Evolutionary conservation across 2,329 filamentous ascomycete species (phyloP), one percentile per base, ranked within the genome.

Genomic region (Mariannaea sp.): DNA sequence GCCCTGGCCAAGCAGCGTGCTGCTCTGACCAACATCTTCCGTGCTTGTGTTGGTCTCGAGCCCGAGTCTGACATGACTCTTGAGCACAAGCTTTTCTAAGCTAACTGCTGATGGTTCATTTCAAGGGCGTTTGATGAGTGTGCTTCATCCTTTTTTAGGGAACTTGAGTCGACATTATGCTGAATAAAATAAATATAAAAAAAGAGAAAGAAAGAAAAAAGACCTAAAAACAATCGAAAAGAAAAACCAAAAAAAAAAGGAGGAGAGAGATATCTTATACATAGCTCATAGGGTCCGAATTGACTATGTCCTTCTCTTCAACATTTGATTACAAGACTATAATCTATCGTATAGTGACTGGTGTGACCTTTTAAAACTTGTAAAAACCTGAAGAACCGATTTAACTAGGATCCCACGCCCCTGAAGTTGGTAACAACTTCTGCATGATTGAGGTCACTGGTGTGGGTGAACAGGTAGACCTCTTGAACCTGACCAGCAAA

Each of bases 31-130:
- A 99, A 99, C 81, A 97, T 99, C 77, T 96, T 99, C 87, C 92
- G 93, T 69, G 94, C 94, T 61, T 97, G 93, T 70, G 88, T 99
- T 67, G 94, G 94, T 61, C 84, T 99, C 56, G 90, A 97, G 82
- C 94, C 94, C 13, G 94, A 99, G 83, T 94, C 88, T 53, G 94
- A 99, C 73, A 99, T 99, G 94, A 97, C 92, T 33, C 84, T 97
- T 47, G 94, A 99, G 83, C 93, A 97, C 81, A 99, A 97, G 86
- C 84, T 97, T 60, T 92, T 97, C 72, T 90, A 83, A 74, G 53
- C 35, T 32, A 33, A 19, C 12, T 17, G 17, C 12, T 20, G 14
- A n/a, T 40, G 20, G 13, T 12, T n/a, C 32, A 38, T 42, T 20
- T n/a, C 24, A 13, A 49, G 42, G 38, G 46, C 20, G 39, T 29